A percentile compares a stretch with the other conserved stretches of the same genome.
These are phyloP conservation scores for Echium plantagineum DNA, from an alignment of 257 asterid species.

Conservation along the genomic window DNA sequence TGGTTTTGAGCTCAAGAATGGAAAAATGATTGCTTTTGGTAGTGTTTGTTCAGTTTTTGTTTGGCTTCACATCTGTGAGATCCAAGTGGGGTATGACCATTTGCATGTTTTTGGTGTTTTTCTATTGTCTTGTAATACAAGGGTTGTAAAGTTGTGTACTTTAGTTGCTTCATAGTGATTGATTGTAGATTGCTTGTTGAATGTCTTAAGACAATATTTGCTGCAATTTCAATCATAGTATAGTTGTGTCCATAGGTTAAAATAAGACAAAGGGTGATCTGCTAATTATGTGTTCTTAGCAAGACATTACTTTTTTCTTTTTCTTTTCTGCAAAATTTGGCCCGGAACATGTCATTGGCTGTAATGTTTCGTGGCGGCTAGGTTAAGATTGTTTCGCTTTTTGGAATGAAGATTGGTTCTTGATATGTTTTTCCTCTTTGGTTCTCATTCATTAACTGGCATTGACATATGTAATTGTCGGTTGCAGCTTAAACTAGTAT, in stretches of 20 bases:
- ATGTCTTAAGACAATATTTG: too few relatives aligned
- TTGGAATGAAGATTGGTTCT: constrained; percentile 17
- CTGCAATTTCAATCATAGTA: not conserved
- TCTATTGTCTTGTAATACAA: constrained; percentile 38
- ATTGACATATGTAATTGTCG: constrained; percentile 27
- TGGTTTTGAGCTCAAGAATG: constrained; percentile 40
- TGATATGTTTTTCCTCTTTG: constrained; percentile 4
- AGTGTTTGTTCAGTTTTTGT: constrained; percentile 30
- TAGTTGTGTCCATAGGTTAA: not conserved
- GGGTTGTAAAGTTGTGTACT: constrained; percentile 27
- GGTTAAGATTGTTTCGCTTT: not conserved
- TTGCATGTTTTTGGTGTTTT: constrained; percentile 11
- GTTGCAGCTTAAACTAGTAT: constrained; percentile 3
- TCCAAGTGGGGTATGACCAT: constrained; percentile 30
- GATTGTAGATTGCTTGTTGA: constrained; percentile 13
- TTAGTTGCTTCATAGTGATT: constrained; percentile 9
- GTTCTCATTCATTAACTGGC: constrained; percentile 20
- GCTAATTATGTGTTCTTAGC: constrained; percentile 5
- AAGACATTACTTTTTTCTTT: not conserved
- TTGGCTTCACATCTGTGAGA: constrained; percentile 40
- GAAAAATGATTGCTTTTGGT: constrained; percentile 39
- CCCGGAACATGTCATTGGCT: too few relatives aligned
- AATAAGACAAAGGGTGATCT: not conserved
- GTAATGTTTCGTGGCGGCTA: too few relatives aligned
- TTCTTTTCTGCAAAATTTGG: too few relatives aligned